Percentiles rank a stretch among this genome's conserved stretches.
Evolutionary conservation across 2,329 filamentous ascomycete species (phyloP).

Genomic region (Lasiodiplodia gonubiensis): DNA sequence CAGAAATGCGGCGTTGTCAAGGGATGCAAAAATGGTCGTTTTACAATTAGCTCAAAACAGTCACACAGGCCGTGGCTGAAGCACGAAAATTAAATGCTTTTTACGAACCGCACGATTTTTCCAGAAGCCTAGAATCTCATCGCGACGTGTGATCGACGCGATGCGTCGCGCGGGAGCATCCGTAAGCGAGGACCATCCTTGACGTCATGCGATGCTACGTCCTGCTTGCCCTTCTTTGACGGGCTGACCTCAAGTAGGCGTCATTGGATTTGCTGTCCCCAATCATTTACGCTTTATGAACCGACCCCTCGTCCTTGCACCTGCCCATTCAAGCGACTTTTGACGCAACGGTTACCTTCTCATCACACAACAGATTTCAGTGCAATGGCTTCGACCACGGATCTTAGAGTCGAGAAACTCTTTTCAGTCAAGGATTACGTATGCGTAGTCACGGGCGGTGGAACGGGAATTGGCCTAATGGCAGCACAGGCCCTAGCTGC

Average conservation of each 20-base stretch:
- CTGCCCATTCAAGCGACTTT: neutral
- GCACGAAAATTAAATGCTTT: slow-evolving; percentile 7
- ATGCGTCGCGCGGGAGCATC: slow-evolving; percentile 19
- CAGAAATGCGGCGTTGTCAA: neutral
- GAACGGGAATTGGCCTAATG: slow-evolving; percentile 70
- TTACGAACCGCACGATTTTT: slow-evolving; percentile 4
- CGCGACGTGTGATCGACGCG: slow-evolving; percentile 13
- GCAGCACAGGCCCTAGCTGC: slow-evolving; percentile 62
- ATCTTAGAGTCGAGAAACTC: slow-evolving; percentile 58
- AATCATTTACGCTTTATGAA: neutral
- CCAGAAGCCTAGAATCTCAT: slow-evolving; percentile 15
- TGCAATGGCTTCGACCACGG: slow-evolving; percentile 52
- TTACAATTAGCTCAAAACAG: neutral
- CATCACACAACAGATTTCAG: neutral
- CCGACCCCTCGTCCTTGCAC: too few relatives aligned
- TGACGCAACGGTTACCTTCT: neutral
- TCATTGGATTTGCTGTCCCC: slow-evolving; percentile 6
- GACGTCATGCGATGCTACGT: slow-evolving; percentile 1
- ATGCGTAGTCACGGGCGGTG: slow-evolving; percentile 66
- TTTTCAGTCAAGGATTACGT: slow-evolving; percentile 63
- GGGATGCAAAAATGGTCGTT: neutral
- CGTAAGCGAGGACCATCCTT: slow-evolving; percentile 15
- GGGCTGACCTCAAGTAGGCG: neutral
- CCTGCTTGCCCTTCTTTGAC: neutral
- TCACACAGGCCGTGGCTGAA: slow-evolving; percentile 9